Evolutionary conservation across 768 basidiomycete species (phyloP), one percentile per base, ranked within the genome.

Genomic region (Boletus bicolor): DNA sequence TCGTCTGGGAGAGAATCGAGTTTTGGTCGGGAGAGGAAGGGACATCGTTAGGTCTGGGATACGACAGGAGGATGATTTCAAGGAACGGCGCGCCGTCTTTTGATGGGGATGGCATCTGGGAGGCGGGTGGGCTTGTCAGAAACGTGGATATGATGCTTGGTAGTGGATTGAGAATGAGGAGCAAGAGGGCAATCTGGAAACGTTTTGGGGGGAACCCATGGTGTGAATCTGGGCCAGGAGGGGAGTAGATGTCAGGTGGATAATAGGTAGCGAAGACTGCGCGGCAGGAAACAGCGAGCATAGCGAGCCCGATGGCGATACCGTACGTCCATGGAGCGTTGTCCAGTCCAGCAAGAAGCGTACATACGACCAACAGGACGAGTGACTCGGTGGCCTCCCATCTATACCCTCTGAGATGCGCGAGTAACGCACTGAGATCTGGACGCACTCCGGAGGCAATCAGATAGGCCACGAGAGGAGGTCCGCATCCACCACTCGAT

Each of bases 241-340:
- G 28, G 28, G 21, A 17, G 6, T 42, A 10, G 2, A 55, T 35
- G 4, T 61, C 47, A 2, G 48, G 52, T 32, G 38, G 19, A 17
- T 35, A n/a, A 30, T 7, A 51, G 36, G 21, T 14, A 26, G 28
- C 4, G 35, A 52, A 38, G 5, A 47, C 2, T 10, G 56, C 38
- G 34, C 55, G 62, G 12, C 58, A n/a, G 21, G 69, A 12, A n/a
- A 62, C 49, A 10, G 66, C 43, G 14, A 66, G 54, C 11, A 67
- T 34, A 6, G 68, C 69, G 14, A 66, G 61, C 12, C 70, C 45
- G 14, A 72, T 43, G 2, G 71, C 68, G 24, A 67, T 50, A 2
- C 62, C 60, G 42, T 77, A 77, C 24, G 75, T 77, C 75, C 76
- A 78, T 9, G 75, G 75, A 6, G 72, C 66, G 14, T 67, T 50